A percentile compares a stretch with the other conserved stretches of the same genome.
These are phyloP conservation scores for Aspergillus fijiensis DNA, from an alignment of 2,329 filamentous ascomycete genomes.

Conservation along the genomic window DNA sequence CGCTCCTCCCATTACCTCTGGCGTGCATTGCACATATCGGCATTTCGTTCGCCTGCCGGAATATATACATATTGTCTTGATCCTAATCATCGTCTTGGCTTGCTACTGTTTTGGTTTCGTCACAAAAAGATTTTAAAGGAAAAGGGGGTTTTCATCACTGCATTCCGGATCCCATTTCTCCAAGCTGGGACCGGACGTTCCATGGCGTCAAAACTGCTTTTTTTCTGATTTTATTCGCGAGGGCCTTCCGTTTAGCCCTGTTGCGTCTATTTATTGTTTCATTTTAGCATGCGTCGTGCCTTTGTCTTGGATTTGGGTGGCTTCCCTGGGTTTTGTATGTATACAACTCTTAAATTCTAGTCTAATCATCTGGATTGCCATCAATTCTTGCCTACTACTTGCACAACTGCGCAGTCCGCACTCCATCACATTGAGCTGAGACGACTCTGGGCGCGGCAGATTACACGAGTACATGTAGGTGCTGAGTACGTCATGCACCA, in stretches of 20 bases:
- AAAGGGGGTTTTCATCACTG: neutral
- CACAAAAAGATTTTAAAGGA: neutral
- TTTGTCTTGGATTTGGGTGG: neutral
- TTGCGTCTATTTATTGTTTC: neutral
- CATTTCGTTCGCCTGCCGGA: neutral
- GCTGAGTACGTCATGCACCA: neutral
- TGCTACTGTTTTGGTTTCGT: neutral
- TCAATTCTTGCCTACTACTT: neutral
- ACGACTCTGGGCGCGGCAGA: neutral
- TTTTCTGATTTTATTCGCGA: neutral
- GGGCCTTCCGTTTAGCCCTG: neutral
- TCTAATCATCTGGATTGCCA: neutral
- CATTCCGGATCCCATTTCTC: neutral
- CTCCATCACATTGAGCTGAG: neutral
- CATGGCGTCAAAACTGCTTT: neutral
- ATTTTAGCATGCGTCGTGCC: neutral
- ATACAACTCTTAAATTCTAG: conserved; percentile 5
- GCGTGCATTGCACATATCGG: neutral
- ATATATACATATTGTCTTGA: neutral
- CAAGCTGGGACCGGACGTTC: neutral
- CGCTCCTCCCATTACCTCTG: neutral
- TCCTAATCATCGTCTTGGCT: neutral
- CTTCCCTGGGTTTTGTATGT: neutral
- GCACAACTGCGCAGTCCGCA: neutral
- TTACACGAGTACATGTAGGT: too few relatives aligned